Evolutionary conservation across 2,329 filamentous ascomycete genomes (phyloP).

Genomic region (Colletotrichum phormii): DNA sequence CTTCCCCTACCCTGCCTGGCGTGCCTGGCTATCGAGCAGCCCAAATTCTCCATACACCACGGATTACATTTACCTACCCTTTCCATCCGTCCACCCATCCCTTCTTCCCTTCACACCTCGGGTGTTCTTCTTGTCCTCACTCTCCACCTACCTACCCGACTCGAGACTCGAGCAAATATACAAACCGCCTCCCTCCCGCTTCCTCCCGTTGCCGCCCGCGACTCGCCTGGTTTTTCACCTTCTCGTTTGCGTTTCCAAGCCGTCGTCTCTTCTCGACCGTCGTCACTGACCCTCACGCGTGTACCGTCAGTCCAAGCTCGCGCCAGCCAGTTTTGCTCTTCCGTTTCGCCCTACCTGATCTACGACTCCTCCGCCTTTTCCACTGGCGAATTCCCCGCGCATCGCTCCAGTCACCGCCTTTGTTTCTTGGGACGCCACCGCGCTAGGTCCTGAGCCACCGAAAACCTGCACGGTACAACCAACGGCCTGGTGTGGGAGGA

Average conservation of each 20-base stretch:
- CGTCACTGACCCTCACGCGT: slow-evolving; percentile 24
- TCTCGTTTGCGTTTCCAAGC: slow-evolving; percentile 32
- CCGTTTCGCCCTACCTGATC: neutral
- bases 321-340: slow-evolving; percentile 24
- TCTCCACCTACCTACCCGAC: slow-evolving; percentile 8
- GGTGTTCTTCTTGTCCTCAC: slow-evolving; percentile 5
- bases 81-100: slow-evolving; percentile 14
- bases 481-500: slow-evolving; percentile 36
- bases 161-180: slow-evolving; percentile 22
- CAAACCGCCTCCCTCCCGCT: slow-evolving; percentile 13
- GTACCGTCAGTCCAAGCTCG: slow-evolving; percentile 2
- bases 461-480: slow-evolving; percentile 35
- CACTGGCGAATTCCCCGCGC: slow-evolving; percentile 37
- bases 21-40: slow-evolving; percentile 6
- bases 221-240: slow-evolving; percentile 21
- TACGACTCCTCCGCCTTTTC: slow-evolving; percentile 4
- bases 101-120: slow-evolving; percentile 19
- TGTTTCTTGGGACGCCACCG: slow-evolving; percentile 38
- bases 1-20: slow-evolving; percentile 15
- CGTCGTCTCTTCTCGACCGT: slow-evolving; percentile 22
- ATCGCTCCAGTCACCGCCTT: slow-evolving; percentile 40
- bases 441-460: slow-evolving; percentile 37
- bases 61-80: slow-evolving; percentile 14
- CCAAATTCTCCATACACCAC: neutral
- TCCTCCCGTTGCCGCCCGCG: neutral